Conservation (phyloP, 176 grass and related monocot genomes). For the Oropetium thomaeum region DNA sequence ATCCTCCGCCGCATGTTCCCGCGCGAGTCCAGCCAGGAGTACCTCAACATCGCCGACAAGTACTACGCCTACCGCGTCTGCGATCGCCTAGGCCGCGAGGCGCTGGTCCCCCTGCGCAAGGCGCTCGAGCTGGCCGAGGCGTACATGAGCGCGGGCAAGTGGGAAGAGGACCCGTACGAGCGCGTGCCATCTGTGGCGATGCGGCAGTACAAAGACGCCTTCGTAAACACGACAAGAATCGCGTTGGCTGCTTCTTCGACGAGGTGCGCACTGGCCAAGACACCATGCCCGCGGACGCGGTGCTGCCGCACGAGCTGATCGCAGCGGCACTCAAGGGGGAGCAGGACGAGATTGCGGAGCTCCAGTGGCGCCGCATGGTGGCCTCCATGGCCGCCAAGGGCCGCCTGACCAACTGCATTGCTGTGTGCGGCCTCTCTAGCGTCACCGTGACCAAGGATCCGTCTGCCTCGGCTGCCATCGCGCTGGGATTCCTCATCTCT, state of each 20-base stretch:
- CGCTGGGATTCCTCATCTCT: slow-evolving; percentile 63
- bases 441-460: slow-evolving; percentile 27
- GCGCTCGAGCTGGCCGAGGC: not conserved
- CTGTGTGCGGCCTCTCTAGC: slow-evolving; percentile 64
- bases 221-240: slow-evolving; percentile 34
- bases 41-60: not conserved
- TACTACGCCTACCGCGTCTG: not conserved
- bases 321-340: not conserved
- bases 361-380: slow-evolving; percentile 42
- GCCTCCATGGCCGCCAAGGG: slow-evolving; percentile 31
- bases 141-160: not conserved
- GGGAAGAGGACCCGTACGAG: slow-evolving; percentile 13
- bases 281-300: slow-evolving; percentile 34
- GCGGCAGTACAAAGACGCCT: slow-evolving; percentile 37
- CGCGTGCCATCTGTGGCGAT: slow-evolving; percentile 52
- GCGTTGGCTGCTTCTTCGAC: slow-evolving; percentile 30
- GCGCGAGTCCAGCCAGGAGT: not conserved
- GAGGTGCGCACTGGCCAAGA: slow-evolving; percentile 22
- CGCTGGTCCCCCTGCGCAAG: not conserved
- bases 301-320: slow-evolving; percentile 39
- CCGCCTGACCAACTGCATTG: slow-evolving; percentile 59
- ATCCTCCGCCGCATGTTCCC: not conserved
- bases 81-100: not conserved
- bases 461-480: slow-evolving; percentile 41
- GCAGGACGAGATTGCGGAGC: slow-evolving; percentile 25